Evolutionary conservation across 2,329 filamentous ascomycete species (phyloP), one percentile per base, ranked within the genome.

Genomic region (Fusarium protoensiforme): DNA sequence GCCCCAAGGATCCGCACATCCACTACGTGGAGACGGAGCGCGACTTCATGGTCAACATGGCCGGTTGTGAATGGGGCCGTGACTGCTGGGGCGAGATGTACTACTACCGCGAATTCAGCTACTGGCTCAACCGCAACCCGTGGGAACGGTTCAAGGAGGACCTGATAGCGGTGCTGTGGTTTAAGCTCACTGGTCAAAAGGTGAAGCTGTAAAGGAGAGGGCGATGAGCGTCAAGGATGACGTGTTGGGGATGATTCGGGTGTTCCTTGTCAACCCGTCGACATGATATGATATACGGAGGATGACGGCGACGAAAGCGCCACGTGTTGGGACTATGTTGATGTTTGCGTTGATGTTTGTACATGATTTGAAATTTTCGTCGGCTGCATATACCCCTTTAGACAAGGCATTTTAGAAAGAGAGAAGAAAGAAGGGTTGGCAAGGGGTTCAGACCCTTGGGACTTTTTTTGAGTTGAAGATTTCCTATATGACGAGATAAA

Each of bases 1-100:
- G 80, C 18, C 90, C 90, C 60, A 91, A 93, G 76, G 90, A 98
- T 77, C 89, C 91, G 1, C 88, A 88, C 18, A 92, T 97, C 70
- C 97, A 99, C 83, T 99, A 99, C 81, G 88, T 93, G 75, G 88
- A 96, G 82, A 87, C 90, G 46, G 95, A 97, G 68, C 90, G 94
- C 31, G 96, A 99, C 82, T 98, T 99, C 79, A 77, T 98, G 54
- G 96, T 99, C 78, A 99, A 98, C 83, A 98, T 99, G 96, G 96
- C 96, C 7, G 96, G 96, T 5, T 99, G 96, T 81, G 93, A 98
- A 82, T 98, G 94, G 93, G 96, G 96, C 5, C 91, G 96, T 58
- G 96, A 99, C 84, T 99, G 96, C 82, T 98, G 96, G 96, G 92
- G 92, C 39, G 96, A 99, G 84, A 98, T 99, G 91, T 98, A 98